A percentile compares a stretch with the other conserved stretches of the same genome.
phyloP scores from a whole-genome alignment of 2,329 filamentous ascomycete species.

The Byssochlamys sp. region DNA sequence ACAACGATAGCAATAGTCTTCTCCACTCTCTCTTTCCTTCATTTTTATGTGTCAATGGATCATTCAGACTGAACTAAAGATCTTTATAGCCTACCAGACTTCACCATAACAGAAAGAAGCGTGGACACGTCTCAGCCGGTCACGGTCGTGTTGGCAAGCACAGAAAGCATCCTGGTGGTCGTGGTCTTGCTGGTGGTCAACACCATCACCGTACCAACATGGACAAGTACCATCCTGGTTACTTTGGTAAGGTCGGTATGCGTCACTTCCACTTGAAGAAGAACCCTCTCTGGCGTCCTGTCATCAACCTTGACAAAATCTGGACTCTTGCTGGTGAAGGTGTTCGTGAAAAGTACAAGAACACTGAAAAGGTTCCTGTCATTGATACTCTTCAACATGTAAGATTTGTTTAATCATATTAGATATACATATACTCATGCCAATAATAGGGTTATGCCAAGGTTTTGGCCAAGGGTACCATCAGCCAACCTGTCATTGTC shows the following conservation, averaged over 20 bases:
- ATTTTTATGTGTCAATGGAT: no score
- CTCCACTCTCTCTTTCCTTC: no score
- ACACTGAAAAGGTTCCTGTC: slow-evolving; percentile 86
- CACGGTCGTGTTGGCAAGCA: slow-evolving; percentile 98
- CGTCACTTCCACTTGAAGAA: slow-evolving; percentile 91
- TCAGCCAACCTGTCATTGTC: slow-evolving; percentile 85
- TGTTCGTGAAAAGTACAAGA: slow-evolving; percentile 79
- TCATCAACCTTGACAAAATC: slow-evolving; percentile 98
- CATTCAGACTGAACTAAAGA: no score
- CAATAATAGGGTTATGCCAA: slow-evolving; percentile 99
- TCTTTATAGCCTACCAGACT: no score
- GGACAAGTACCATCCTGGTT: slow-evolving; percentile 93
- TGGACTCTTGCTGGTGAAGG: slow-evolving; percentile 90
- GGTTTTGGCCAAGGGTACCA: slow-evolving; percentile 97
- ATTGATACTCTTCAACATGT: slow-evolving; percentile 89
- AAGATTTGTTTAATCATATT: no score
- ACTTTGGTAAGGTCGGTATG: slow-evolving; percentile 94
- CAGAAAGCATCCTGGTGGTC: slow-evolving; percentile 77
- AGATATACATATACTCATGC: no score
- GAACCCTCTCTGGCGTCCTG: slow-evolving; percentile 96
- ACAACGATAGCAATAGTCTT: no score
- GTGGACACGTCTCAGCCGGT: slow-evolving; percentile 96
- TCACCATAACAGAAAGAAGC: slow-evolving; percentile 34
- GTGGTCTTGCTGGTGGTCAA: slow-evolving; percentile 92
- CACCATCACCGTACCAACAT: slow-evolving; percentile 95